A percentile compares a stretch with the other conserved stretches of the same genome.
Evolutionary conservation across 768 basidiomycete species (phyloP).

Genomic region (Stropharia rugosoannulata): DNA sequence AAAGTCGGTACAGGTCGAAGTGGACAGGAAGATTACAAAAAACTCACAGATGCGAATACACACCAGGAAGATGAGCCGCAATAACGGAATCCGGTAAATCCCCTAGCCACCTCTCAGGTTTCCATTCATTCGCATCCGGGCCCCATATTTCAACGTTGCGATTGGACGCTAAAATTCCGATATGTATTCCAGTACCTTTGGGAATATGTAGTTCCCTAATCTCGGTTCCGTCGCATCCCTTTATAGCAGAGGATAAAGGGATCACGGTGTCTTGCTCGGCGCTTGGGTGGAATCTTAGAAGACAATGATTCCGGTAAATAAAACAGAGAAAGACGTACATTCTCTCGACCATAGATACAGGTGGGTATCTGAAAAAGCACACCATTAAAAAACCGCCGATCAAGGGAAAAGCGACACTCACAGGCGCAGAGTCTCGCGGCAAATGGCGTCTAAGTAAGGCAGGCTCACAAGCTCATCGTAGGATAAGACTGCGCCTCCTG

Average conservation of each 20-base stretch:
- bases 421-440: slow-evolving; percentile 39
- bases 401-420: slow-evolving; percentile 15
- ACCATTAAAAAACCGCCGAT: not conserved
- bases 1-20: not conserved
- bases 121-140: slow-evolving; percentile 43
- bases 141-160: slow-evolving; percentile 44
- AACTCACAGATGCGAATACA: slow-evolving; percentile 9
- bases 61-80: slow-evolving; percentile 2
- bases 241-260: slow-evolving; percentile 39
- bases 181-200: slow-evolving; percentile 34
- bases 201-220: slow-evolving; percentile 37
- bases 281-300: slow-evolving; percentile 18
- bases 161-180: slow-evolving; percentile 38
- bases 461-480: slow-evolving; percentile 37
- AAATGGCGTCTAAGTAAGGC: slow-evolving; percentile 36
- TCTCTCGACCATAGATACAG: slow-evolving; percentile 11
- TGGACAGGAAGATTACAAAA: not conserved
- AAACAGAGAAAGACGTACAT: slow-evolving; percentile 10
- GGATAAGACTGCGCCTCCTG: slow-evolving; percentile 22
- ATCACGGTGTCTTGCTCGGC: slow-evolving; percentile 34
- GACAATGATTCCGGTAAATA: not conserved
- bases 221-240: slow-evolving; percentile 32
- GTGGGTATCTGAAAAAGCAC: slow-evolving; percentile 15
- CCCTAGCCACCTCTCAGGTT: slow-evolving; percentile 46
- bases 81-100: slow-evolving; percentile 26